Evolutionary conservation across 1,284 basidiomycete genomes (phyloP), one percentile per base, ranked within the genome.

Genomic region (Sphagnurus paluster): DNA sequence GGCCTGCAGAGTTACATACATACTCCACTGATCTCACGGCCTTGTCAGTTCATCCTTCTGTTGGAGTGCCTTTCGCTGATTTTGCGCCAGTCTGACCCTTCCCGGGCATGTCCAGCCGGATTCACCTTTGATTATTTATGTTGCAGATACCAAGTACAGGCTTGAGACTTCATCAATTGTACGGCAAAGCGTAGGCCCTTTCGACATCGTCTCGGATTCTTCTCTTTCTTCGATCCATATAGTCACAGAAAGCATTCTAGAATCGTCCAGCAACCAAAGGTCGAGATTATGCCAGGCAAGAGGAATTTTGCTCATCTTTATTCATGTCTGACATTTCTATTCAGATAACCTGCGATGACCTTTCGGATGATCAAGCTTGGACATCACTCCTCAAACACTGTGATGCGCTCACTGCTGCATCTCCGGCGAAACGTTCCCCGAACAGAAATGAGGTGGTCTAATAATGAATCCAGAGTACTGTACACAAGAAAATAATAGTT

Each of bases 231-330:
- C 43, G 16, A 20, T 69, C 25, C 42, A 53, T 30, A 58, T 65
- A 9, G 48, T 68, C 21, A 69, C 53, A 21, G 82, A 84, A 55
- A 75, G 66, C 41, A 56, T 71, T 9, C 51, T 78, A 17, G 80
- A 88, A 56, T 62, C 80, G 20, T 82, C 82, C 56, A 79, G 72
- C 48, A 71, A 73, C 28, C 70, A 81, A 50, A 77, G 74, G 55
- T 68, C 65, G 26, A 70, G 73, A 19, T 58, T 67, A 19, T 86
- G 80, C 62, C 69, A 82, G 72, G 87, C 87, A 57, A 40, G 62
- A 40, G 14, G 13, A 35, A 9, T 42, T 35, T 36, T 16, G 39
- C 44, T 4, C 21, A 16, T 42, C 23, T 28, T n/a, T 16, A 44
- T 39, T 54, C 19, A 42, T 34, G 21, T 42, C 39, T 30, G 44